Conservation (phyloP, 345 rosid species). For the Pistacia vera region DNA sequence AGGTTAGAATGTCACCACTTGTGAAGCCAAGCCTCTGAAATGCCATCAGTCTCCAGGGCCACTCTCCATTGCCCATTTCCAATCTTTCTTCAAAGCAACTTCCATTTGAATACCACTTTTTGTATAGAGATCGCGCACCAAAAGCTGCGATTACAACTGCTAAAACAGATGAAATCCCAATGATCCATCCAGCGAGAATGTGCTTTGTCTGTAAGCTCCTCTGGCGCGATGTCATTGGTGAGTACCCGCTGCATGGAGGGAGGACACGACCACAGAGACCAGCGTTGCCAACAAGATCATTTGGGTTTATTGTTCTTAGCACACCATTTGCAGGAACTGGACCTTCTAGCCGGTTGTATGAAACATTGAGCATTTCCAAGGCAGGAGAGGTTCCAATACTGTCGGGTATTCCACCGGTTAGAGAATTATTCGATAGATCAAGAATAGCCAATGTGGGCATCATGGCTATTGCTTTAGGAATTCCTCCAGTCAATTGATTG, state of each 20-base stretch:
- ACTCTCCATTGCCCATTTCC: slow-evolving; percentile 55
- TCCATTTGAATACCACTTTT: slow-evolving; percentile 54
- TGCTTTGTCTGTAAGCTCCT: slow-evolving; percentile 51
- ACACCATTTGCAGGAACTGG: slow-evolving; percentile 79
- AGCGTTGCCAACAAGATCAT: slow-evolving; percentile 65
- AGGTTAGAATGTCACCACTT: slow-evolving; percentile 65
- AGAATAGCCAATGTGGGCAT: slow-evolving; percentile 86
- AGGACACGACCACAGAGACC: slow-evolving; percentile 86
- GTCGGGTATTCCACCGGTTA: slow-evolving; percentile 75
- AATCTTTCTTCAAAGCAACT: slow-evolving; percentile 54
- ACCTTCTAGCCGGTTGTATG: slow-evolving; percentile 81
- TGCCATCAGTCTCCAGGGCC: slow-evolving; percentile 96
- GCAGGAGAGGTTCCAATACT: slow-evolving; percentile 82
- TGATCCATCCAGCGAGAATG: slow-evolving; percentile 60
- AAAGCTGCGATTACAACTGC: slow-evolving; percentile 51
- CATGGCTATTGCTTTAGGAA: slow-evolving; percentile 65
- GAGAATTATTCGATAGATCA: slow-evolving; percentile 84
- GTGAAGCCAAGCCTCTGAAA: slow-evolving; percentile 90
- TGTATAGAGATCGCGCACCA: slow-evolving; percentile 45
- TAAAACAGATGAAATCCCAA: slow-evolving; percentile 60
- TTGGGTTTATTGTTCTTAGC: slow-evolving; percentile 75
- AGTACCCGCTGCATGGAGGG: slow-evolving; percentile 64
- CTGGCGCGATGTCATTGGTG: slow-evolving; percentile 32
- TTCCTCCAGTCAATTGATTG: slow-evolving; percentile 68
- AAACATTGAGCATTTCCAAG: slow-evolving; percentile 75